These are phyloP conservation scores for Solanum tacnaense DNA, from an alignment of 257 asterid genomes.

Conservation along the genomic window DNA sequence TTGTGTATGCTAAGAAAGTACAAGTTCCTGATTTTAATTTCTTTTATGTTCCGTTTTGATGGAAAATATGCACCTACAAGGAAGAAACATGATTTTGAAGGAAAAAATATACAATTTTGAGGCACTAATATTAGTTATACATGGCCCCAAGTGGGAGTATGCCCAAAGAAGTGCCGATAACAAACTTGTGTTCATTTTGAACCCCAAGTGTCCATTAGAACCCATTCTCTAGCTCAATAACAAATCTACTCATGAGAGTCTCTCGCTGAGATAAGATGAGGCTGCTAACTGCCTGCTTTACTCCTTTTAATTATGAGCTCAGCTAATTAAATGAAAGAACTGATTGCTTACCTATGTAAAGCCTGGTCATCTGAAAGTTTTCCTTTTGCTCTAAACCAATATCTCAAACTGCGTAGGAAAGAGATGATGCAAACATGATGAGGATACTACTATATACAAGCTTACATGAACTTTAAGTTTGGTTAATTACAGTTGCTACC, in stretches of 20 bases:
- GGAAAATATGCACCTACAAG: neutral
- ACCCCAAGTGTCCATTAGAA: neutral
- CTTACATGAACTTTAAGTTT: neutral
- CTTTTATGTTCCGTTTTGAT: neutral
- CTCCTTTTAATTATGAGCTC: neutral
- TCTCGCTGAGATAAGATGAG: neutral
- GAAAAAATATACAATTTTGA: neutral
- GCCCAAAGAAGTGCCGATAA: neutral
- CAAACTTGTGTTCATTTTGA: neutral
- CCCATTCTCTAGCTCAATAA: neutral
- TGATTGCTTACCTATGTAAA: conserved; percentile 60
- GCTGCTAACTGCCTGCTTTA: neutral
- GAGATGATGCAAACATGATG: neutral
- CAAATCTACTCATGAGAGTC: neutral
- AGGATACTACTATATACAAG: neutral
- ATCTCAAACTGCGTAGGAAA: conserved; percentile 52
- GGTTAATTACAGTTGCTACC: neutral
- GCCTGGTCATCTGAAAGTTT: conserved; percentile 87
- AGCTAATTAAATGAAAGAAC: neutral
- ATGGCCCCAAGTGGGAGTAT: neutral
- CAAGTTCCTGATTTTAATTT: neutral
- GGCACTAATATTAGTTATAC: neutral
- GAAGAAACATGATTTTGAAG: neutral
- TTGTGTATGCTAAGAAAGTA: neutral
- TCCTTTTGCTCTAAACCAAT: conserved; percentile 94